phyloP scores from a whole-genome alignment of 805 yeast species.

The Metschnikowia gelsemii region DNA sequence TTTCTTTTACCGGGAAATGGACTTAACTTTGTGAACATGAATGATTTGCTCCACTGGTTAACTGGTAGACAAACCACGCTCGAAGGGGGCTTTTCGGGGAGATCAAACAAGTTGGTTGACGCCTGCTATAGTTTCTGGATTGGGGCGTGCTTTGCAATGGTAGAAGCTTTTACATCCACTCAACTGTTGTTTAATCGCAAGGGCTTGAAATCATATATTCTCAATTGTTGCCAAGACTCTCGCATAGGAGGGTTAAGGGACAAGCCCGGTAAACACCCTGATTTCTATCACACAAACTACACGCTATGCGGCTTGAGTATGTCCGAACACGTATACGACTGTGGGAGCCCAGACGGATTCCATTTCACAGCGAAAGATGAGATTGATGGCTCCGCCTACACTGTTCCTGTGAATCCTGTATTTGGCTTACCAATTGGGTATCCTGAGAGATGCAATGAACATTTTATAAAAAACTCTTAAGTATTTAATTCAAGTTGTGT shows the following conservation, averaged over 20 bases:
- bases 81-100: constrained; percentile 90
- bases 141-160: constrained; percentile 68
- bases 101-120: constrained; percentile 91
- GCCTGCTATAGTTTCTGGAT: constrained; percentile 97
- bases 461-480: constrained; percentile 6
- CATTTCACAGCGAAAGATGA: constrained; percentile 6
- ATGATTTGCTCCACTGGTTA: constrained; percentile 62
- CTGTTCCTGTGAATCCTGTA: constrained; percentile 18
- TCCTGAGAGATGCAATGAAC: constrained; percentile 29
- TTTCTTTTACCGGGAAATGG: constrained; percentile 42
- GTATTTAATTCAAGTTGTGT: not conserved
- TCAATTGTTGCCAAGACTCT: constrained; percentile 70
- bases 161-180: constrained; percentile 48
- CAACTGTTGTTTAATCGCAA: constrained; percentile 48
- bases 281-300: constrained; percentile 90
- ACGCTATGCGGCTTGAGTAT: constrained; percentile 71
- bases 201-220: constrained; percentile 61
- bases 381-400: constrained; percentile 13
- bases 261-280: constrained; percentile 80
- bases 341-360: constrained; percentile 3
- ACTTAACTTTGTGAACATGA: constrained; percentile 44
- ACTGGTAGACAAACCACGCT: constrained; percentile 60
- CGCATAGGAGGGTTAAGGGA: constrained; percentile 76
- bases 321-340: constrained; percentile 41
- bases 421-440: constrained; percentile 54